Evolutionary conservation across 2,329 filamentous ascomycete genomes (phyloP).

Genomic region (Kalaharituber pfeilii): DNA sequence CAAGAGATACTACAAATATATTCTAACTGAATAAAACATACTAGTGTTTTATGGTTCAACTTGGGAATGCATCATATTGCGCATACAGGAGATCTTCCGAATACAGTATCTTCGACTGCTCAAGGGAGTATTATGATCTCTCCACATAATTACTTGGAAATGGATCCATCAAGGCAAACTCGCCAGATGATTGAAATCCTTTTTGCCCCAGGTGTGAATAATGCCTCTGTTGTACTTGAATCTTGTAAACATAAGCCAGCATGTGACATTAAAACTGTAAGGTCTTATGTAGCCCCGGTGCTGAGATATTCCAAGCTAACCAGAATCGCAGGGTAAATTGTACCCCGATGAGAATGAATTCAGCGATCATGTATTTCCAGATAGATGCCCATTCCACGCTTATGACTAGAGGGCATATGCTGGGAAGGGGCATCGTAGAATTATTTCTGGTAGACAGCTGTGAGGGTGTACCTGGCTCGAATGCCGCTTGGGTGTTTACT

Average conservation of each 20-base stretch:
- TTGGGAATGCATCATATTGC: slow-evolving; percentile 43
- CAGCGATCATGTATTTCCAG: background rate
- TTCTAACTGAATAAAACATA: background rate
- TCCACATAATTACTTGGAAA: slow-evolving; percentile 32
- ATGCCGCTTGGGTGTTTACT: background rate
- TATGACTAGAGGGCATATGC: background rate
- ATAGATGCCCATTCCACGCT: background rate
- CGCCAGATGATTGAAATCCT: slow-evolving; percentile 10
- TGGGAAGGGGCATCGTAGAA: background rate
- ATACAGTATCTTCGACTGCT: slow-evolving; percentile 34
- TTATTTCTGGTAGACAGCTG: background rate
- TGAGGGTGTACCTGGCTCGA: background rate
- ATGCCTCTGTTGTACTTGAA: background rate
- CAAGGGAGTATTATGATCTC: slow-evolving; percentile 31
- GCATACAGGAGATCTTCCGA: slow-evolving; percentile 37
- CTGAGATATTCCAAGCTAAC: no score
- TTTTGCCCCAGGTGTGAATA: background rate
- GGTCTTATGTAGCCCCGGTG: no score
- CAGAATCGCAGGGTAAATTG: no score
- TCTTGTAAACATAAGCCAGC: background rate
- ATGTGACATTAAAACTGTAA: background rate
- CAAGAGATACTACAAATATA: background rate
- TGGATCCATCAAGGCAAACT: slow-evolving; percentile 29
- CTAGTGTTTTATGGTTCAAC: slow-evolving; percentile 36
- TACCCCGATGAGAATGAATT: no score